phyloP scores from a whole-genome alignment of 2,329 filamentous ascomycete genomes.

The Phyllosticta paracitricarpa region DNA sequence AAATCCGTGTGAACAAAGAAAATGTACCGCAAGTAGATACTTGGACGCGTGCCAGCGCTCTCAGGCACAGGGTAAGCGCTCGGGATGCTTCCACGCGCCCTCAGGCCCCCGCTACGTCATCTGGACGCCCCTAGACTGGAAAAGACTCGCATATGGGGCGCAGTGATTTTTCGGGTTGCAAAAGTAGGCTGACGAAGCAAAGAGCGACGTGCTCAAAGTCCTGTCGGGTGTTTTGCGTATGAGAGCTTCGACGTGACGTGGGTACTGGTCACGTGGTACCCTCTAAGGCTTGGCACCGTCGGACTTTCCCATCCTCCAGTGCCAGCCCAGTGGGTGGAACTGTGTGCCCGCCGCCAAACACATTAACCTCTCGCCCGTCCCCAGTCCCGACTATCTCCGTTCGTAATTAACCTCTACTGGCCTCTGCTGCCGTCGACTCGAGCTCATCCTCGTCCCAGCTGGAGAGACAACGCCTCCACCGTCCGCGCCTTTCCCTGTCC shows the following conservation, averaged over 20 bases:
- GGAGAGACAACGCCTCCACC: slow-evolving; percentile 6
- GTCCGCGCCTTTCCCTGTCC: slow-evolving; percentile 1
- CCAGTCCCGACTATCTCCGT: slow-evolving; percentile 8
- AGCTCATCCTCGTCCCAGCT: slow-evolving; percentile 6
- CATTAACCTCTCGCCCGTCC: slow-evolving; percentile 3
- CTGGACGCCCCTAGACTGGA: too few relatives aligned
- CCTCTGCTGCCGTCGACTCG: neutral
- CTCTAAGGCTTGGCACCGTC: slow-evolving; percentile 5
- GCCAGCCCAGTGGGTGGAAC: neutral
- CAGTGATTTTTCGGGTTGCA: neutral
- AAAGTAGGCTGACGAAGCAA: neutral
- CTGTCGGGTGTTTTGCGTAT: too few relatives aligned
- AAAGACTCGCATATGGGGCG: neutral
- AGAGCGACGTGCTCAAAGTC: neutral
- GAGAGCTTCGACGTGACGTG: neutral
- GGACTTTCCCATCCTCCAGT: slow-evolving; percentile 9
- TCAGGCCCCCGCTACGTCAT: neutral
- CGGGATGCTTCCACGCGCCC: neutral
- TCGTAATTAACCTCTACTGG: slow-evolving; percentile 5
- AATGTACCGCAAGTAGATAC: neutral
- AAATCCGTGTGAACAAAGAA: neutral
- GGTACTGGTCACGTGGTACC: neutral
- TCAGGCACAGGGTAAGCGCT: neutral
- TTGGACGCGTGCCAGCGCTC: neutral
- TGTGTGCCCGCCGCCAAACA: slow-evolving; percentile 8